Conservation (phyloP, 805 yeast species). For the Zygosaccharomyces bailii region DNA sequence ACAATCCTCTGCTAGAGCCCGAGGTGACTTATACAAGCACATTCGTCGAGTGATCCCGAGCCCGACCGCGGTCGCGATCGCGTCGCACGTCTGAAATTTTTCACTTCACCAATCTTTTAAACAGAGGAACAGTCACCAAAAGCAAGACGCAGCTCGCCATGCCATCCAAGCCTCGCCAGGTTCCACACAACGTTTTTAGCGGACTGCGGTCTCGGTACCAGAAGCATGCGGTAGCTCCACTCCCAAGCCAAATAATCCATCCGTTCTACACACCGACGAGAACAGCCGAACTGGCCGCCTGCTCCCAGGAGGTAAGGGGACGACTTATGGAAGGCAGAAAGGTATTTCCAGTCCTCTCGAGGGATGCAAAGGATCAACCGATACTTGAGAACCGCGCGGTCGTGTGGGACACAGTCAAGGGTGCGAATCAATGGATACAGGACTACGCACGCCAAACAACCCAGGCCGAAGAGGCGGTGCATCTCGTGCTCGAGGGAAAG, state of each 20-base stretch:
- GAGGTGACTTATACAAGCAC: conserved; percentile 6
- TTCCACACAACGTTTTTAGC: conserved; percentile 1
- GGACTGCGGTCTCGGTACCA: conserved; percentile 3
- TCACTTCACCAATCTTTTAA: conserved; percentile 13
- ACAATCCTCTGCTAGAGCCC: conserved; percentile 7
- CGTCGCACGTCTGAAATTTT: conserved; percentile 7
- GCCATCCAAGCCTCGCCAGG: conserved; percentile 1
- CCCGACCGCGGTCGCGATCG: too few relatives aligned
- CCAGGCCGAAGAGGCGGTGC: not conserved
- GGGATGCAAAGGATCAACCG: conserved; percentile 8
- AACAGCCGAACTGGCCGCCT: conserved; percentile 25
- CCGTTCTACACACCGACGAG: conserved; percentile 29
- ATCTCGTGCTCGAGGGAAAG: conserved; percentile 7
- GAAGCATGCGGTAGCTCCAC: conserved; percentile 7
- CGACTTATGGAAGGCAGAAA: conserved; percentile 21
- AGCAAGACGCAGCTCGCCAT: not conserved
- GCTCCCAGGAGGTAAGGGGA: conserved; percentile 22
- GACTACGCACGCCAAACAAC: conserved; percentile 7
- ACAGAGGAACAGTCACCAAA: too few relatives aligned
- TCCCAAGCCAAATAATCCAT: conserved; percentile 22
- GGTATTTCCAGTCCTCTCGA: conserved; percentile 20
- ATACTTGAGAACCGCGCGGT: conserved; percentile 14
- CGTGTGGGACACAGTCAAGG: conserved; percentile 18
- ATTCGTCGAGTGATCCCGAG: conserved; percentile 2
- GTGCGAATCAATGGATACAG: conserved; percentile 23